Evolutionary conservation across 2,329 filamentous ascomycete species (phyloP).

Genomic region (Aspergillus glaucus): DNA sequence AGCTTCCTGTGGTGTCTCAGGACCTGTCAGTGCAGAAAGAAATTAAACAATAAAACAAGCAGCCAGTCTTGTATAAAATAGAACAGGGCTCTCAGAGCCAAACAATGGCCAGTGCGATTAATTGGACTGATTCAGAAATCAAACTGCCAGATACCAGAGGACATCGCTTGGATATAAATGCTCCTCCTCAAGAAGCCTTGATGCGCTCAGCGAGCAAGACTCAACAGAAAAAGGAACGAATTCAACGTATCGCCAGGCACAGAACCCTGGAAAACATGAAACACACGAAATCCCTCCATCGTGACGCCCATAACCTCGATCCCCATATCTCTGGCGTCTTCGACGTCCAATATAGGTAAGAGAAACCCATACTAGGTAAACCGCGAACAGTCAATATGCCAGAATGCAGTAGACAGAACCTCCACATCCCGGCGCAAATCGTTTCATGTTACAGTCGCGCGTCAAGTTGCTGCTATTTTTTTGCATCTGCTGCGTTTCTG

Average conservation of each 20-base stretch:
- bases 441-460: conserved; percentile 35
- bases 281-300: conserved; percentile 32
- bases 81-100: not conserved
- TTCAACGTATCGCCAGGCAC: conserved; percentile 17
- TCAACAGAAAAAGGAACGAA: conserved; percentile 19
- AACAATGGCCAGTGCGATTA: not conserved
- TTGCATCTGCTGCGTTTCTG: conserved; percentile 28
- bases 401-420: not conserved
- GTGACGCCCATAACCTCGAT: conserved; percentile 18
- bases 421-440: conserved; percentile 7
- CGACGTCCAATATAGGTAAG: not conserved
- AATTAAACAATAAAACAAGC: conserved; percentile 10
- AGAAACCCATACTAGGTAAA: conserved; percentile 16
- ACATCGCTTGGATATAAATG: conserved; percentile 36
- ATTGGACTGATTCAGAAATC: not conserved
- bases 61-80: not conserved
- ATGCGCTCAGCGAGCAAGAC: not conserved
- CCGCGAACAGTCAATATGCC: conserved; percentile 1
- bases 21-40: conserved; percentile 6
- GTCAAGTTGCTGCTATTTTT: conserved; percentile 37
- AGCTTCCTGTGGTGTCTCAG: conserved; percentile 18
- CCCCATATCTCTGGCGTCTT: not conserved
- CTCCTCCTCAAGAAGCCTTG: conserved; percentile 13
- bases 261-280: conserved; percentile 32
- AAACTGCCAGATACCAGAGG: conserved; percentile 11